These are phyloP conservation scores for Thuidium tamariscinum DNA, from an alignment of 225 moss, liverwort and hornwort genomes.

Conservation along the genomic window DNA sequence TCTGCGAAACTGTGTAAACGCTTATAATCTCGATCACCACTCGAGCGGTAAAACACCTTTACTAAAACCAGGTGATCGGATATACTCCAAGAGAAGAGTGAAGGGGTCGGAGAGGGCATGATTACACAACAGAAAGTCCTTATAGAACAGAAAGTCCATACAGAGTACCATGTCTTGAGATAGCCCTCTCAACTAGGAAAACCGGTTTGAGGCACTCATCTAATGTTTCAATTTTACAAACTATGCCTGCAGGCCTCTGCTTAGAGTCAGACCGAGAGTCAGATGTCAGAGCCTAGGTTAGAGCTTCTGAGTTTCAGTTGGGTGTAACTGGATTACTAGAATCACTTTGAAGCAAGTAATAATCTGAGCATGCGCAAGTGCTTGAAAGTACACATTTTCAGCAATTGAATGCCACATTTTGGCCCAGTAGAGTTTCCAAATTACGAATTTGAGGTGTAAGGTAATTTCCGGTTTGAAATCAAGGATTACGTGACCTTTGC, in stretches of 20 bases:
- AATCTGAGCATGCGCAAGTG: neutral
- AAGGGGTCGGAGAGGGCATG: too few species aligned
- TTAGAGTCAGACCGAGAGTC: neutral
- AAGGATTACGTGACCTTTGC: neutral
- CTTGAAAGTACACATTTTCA: neutral
- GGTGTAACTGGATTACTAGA: neutral
- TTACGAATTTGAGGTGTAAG: neutral
- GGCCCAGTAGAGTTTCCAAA: neutral
- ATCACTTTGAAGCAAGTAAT: neutral
- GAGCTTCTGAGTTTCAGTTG: neutral
- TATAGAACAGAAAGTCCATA: too few species aligned
- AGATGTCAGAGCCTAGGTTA: neutral
- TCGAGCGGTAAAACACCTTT: too few species aligned
- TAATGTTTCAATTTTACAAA: neutral
- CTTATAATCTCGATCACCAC: too few species aligned
- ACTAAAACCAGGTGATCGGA: too few species aligned
- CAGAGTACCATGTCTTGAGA: too few species aligned
- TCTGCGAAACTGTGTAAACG: too few species aligned
- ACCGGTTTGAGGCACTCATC: neutral
- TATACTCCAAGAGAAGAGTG: too few species aligned
- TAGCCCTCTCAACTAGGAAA: neutral
- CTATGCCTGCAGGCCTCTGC: neutral
- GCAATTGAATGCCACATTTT: neutral
- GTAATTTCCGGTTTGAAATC: neutral
- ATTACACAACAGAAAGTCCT: too few species aligned